Evolutionary conservation across 2,329 filamentous ascomycete species (phyloP).

Genomic region (Apiospora phragmitis): DNA sequence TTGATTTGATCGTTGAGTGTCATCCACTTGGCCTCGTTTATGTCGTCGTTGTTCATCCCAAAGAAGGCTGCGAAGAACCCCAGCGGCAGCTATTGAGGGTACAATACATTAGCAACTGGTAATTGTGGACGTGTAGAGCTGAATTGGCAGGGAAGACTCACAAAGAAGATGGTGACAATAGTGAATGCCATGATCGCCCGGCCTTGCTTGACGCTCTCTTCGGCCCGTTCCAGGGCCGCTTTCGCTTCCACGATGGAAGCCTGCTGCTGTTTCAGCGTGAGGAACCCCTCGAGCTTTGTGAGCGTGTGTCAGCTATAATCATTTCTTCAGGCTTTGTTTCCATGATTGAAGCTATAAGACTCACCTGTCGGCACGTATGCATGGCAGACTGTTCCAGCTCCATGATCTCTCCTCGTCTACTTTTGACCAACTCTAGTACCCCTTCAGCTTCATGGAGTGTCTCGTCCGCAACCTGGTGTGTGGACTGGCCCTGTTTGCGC

Average conservation of each 20-base stretch:
- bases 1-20: constrained; percentile 18
- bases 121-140: too few species aligned
- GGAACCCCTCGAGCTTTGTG: constrained; percentile 26
- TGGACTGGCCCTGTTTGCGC: background rate
- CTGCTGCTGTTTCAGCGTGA: constrained; percentile 36
- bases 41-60: constrained; percentile 37
- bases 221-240: constrained; percentile 29
- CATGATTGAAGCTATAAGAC: background rate
- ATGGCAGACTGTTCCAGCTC: constrained; percentile 10
- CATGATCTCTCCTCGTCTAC: constrained; percentile 7
- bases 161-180: constrained; percentile 36
- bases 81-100: constrained; percentile 31
- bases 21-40: constrained; percentile 21
- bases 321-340: too few species aligned
- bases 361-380: constrained; percentile 24
- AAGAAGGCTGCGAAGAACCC: constrained; percentile 39
- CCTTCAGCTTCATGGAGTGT: constrained; percentile 7
- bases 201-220: constrained; percentile 32
- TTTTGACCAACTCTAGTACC: constrained; percentile 2
- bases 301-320: background rate
- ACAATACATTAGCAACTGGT: background rate
- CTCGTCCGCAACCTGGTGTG: background rate
- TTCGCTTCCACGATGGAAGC: constrained; percentile 34
- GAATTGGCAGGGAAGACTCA: constrained; percentile 16
- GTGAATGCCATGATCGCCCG: constrained; percentile 35